These are phyloP conservation scores for Phalaenopsis hybrid DNA, from an alignment of 116 monocot species.

Conservation along the genomic window DNA sequence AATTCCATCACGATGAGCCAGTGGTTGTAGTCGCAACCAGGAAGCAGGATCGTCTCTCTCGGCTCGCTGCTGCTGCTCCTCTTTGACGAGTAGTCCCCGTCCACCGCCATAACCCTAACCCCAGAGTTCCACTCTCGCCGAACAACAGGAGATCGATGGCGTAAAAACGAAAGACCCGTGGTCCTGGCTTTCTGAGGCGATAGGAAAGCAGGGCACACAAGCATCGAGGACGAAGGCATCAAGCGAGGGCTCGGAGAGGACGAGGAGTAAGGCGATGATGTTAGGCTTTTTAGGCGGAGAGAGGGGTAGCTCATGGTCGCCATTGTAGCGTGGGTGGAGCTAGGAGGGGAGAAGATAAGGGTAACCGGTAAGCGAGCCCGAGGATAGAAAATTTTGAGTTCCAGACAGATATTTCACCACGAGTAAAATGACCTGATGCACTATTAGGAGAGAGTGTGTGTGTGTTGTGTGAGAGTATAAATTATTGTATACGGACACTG, in stretches of 20 bases:
- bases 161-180: neutral
- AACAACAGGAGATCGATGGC: neutral
- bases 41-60: slow-evolving; percentile 81
- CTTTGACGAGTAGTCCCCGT: slow-evolving; percentile 30
- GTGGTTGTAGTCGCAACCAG: slow-evolving; percentile 97
- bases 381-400: neutral
- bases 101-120: slow-evolving; percentile 34
- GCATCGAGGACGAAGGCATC: neutral
- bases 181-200: neutral
- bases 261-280: neutral
- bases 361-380: neutral
- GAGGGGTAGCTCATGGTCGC: slow-evolving; percentile 21
- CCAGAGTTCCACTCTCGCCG: neutral
- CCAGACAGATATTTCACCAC: no score
- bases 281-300: slow-evolving; percentile 21
- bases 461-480: no score
- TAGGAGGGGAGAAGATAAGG: neutral
- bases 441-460: no score
- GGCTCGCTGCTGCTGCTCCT: slow-evolving; percentile 38
- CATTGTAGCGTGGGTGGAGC: neutral
- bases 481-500: no score
- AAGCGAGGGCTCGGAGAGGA: neutral
- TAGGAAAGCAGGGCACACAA: neutral
- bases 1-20: slow-evolving; percentile 98
- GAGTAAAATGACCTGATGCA: no score